Conservation (phyloP, 2,329 filamentous ascomycete genomes). For the Xylariales sp. region DNA sequence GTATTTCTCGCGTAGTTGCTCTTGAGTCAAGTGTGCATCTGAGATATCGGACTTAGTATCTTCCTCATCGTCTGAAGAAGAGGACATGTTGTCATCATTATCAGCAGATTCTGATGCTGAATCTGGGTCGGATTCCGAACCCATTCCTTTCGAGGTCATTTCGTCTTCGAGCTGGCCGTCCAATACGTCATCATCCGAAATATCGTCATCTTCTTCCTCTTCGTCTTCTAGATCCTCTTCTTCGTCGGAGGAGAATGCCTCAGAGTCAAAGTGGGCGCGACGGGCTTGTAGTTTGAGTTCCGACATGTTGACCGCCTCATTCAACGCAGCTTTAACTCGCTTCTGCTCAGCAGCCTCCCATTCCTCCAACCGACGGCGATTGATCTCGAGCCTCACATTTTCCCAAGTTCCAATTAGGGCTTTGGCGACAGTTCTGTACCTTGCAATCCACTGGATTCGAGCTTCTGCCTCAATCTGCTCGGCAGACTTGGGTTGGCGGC, state of each 20-base stretch:
- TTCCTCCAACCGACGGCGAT: slow-evolving; percentile 52
- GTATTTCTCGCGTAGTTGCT: slow-evolving; percentile 66
- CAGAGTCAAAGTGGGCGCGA: slow-evolving; percentile 49
- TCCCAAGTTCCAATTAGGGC: slow-evolving; percentile 57
- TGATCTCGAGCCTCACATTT: slow-evolving; percentile 58
- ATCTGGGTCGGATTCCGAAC: slow-evolving; percentile 33
- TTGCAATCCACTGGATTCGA: slow-evolving; percentile 57
- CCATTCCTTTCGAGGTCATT: slow-evolving; percentile 22
- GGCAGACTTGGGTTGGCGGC: slow-evolving; percentile 67
- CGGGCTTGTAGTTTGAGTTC: slow-evolving; percentile 64
- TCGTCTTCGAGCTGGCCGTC: slow-evolving; percentile 37
- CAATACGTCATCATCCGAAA: slow-evolving; percentile 40
- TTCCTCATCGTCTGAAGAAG: slow-evolving; percentile 59
- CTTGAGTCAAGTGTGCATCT: slow-evolving; percentile 64
- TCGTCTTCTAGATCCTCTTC: slow-evolving; percentile 30
- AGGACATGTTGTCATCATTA: slow-evolving; percentile 58
- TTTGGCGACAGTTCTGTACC: slow-evolving; percentile 69
- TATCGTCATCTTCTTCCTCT: slow-evolving; percentile 41
- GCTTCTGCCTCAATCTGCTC: slow-evolving; percentile 83
- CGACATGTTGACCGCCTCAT: slow-evolving; percentile 68
- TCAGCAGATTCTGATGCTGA: slow-evolving; percentile 27
- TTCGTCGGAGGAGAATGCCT: slow-evolving; percentile 37
- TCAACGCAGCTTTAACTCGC: slow-evolving; percentile 63
- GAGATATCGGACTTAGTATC: slow-evolving; percentile 46
- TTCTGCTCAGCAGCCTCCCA: slow-evolving; percentile 64